Percentiles rank a stretch among this genome's conserved stretches.
These are phyloP conservation scores for Lachancea sp. DNA, from an alignment of 805 yeast species.

Conservation along the genomic window DNA sequence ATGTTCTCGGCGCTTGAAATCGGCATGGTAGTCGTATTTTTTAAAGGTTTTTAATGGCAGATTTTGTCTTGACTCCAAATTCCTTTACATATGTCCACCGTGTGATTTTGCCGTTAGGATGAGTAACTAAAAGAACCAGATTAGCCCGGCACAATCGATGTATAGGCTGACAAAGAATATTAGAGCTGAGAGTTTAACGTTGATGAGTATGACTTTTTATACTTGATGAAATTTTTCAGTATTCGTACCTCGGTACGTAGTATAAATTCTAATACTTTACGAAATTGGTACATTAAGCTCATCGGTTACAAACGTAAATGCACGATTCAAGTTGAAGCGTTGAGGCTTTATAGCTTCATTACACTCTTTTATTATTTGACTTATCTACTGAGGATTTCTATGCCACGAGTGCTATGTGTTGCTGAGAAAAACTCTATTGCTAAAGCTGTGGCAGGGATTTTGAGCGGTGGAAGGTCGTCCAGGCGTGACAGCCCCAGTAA, in stretches of 20 bases:
- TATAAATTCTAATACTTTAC: too few relatives aligned
- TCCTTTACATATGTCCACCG: constrained; percentile 5
- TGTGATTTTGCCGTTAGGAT: background rate
- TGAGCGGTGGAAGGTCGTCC: constrained; percentile 63
- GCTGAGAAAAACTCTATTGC: constrained; percentile 98
- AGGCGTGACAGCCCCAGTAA: constrained; percentile 47
- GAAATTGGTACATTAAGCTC: too few relatives aligned
- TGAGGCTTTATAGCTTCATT: too few relatives aligned
- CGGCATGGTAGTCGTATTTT: background rate
- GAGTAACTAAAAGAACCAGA: background rate
- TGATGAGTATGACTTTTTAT: background rate
- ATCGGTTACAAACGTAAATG: too few relatives aligned
- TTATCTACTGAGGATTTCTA: too few relatives aligned
- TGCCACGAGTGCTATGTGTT: constrained; percentile 63
- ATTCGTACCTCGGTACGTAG: too few relatives aligned
- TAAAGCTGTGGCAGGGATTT: constrained; percentile 58
- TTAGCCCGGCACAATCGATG: too few relatives aligned
- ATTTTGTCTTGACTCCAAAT: background rate
- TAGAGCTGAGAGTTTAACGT: too few relatives aligned
- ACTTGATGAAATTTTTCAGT: background rate
- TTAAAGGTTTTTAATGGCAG: background rate
- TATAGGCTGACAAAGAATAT: too few relatives aligned
- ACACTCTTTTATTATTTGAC: too few relatives aligned
- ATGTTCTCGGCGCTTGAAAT: constrained; percentile 7
- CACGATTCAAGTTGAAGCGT: too few relatives aligned